Conservation (phyloP, 2,329 filamentous ascomycete species). For the Pseudopyricularia javanii region DNA sequence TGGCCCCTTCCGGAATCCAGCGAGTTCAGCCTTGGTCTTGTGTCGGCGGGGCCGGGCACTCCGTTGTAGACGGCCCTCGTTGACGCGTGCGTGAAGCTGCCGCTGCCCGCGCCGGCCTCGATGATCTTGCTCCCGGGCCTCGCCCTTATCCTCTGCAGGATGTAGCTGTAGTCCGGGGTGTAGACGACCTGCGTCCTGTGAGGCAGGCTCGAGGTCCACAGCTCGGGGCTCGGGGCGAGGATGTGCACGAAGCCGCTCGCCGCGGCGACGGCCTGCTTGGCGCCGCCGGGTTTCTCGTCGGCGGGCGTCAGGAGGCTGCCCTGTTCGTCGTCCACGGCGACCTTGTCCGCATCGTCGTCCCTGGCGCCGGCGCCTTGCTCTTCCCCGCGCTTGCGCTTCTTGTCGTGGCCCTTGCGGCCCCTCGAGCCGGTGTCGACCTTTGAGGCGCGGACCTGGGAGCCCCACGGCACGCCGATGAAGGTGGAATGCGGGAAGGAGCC, state of each 20-base stretch:
- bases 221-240: conserved; percentile 66
- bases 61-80: conserved; percentile 66
- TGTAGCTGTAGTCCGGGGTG: conserved; percentile 76
- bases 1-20: conserved; percentile 35
- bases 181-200: conserved; percentile 82
- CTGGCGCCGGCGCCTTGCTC: conserved; percentile 22
- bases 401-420: conserved; percentile 53
- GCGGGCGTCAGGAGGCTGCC: no score
- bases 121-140: conserved; percentile 63
- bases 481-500: conserved; percentile 80
- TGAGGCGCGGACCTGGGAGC: conserved; percentile 81
- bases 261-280: conserved; percentile 40
- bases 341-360: conserved; percentile 5
- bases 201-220: conserved; percentile 70
- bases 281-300: conserved; percentile 10
- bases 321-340: conserved; percentile 4
- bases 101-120: conserved; percentile 71
- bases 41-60: conserved; percentile 17
- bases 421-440: conserved; percentile 85
- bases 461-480: conserved; percentile 71
- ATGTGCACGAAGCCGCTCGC: conserved; percentile 66
- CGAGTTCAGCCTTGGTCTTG: background rate
- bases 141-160: conserved; percentile 63
- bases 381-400: conserved; percentile 42
- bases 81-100: conserved; percentile 73